Evolutionary conservation across 192 early-diverging fungal species (phyloP), one percentile per base, ranked within the genome.

Genomic region (Mortierella hygrophila): DNA sequence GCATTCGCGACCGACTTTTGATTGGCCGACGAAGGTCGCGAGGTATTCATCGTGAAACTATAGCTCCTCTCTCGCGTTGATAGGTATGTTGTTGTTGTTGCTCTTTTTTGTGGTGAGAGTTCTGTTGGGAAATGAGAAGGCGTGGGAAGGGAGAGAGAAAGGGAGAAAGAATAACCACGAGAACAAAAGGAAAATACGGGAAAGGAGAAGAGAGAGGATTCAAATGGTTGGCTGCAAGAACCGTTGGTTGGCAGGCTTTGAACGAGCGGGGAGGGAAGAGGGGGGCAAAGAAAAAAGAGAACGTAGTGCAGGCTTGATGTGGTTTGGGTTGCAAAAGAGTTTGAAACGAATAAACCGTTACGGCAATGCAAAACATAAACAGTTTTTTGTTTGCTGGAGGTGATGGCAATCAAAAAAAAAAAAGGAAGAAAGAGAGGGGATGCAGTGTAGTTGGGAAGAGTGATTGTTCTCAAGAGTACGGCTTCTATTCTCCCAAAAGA

Each of bases 1-100:
- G 29, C 69, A 60, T 65, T 70, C 21, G 46, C 54, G n/a, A 20
- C 52, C n/a, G 74, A 52, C n/a, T 44, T 46, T 42, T 75, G 68
- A 52, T 72, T 83, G 60, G 76, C 77, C 8, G 80, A 76, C 15
- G 75, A 60, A n/a, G 80, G 75, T 65, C 80, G 63, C 35, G 69
- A 35, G 9, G 80, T 76, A 46, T 76, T 82, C 80, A 82, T 82
- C 29, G 60, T 65, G 69, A 70, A 65, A 65, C 60, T 65, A 65
- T 65, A n/a, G 60, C 6, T 38, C 38, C 21, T 70, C 7, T n/a
- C 20, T n/a, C 20, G 18, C 10, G 49, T 52, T 52, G 18, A 52
- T 52, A 52, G 49, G 49, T 52, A 21, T 42, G 20, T 3, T 38
- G 18, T 32, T 23, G 3, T 6, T 72, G 40, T 49, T 15, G 46